phyloP scores from a whole-genome alignment of 1,139 yeast genomes.

The Candida anutae region DNA sequence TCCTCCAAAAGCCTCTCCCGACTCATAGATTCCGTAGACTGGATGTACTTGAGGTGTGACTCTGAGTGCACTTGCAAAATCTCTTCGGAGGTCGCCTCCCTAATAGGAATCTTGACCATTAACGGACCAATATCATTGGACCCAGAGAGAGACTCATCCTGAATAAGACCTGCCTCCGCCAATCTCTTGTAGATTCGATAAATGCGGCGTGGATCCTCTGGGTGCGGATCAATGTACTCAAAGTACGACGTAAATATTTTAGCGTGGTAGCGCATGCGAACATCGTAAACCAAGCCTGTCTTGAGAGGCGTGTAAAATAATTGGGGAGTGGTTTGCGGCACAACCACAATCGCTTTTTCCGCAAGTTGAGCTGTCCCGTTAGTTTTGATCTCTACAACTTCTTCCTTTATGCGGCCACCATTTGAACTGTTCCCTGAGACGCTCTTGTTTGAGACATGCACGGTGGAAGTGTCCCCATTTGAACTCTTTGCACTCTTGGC shows the following conservation, averaged over 20 bases:
- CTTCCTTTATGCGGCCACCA: too few relatives aligned
- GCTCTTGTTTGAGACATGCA: too few relatives aligned
- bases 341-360: constrained; percentile 23
- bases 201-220: constrained; percentile 96
- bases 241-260: constrained; percentile 85
- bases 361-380: background rate
- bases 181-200: constrained; percentile 87
- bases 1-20: constrained; percentile 72
- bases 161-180: constrained; percentile 88
- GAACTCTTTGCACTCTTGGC: too few relatives aligned
- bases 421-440: too few relatives aligned
- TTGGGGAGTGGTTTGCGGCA: constrained; percentile 49
- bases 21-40: constrained; percentile 70
- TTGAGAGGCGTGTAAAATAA: constrained; percentile 64
- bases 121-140: constrained; percentile 76
- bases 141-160: constrained; percentile 76
- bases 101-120: constrained; percentile 82
- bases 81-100: constrained; percentile 86
- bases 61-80: constrained; percentile 79
- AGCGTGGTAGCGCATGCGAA: constrained; percentile 95
- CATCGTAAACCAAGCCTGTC: constrained; percentile 94
- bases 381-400: too few relatives aligned
- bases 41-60: constrained; percentile 70
- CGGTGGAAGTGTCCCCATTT: too few relatives aligned
- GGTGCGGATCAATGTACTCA: constrained; percentile 97